phyloP scores from a whole-genome alignment of 2,329 filamentous ascomycete species.

The Sporothrix pallida region DNA sequence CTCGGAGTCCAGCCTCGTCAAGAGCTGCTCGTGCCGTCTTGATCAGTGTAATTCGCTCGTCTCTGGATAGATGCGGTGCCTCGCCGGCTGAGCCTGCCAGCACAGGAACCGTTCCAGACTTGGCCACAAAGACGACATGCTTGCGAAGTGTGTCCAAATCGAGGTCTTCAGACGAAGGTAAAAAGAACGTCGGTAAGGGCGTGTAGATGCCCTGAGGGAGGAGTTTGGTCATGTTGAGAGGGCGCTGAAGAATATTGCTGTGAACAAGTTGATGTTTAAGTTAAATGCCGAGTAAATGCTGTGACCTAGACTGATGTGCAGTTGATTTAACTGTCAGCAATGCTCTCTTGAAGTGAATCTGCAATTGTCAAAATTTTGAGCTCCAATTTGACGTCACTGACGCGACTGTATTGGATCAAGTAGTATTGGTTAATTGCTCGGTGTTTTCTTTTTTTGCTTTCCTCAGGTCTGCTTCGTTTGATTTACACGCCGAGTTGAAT shows the following conservation, averaged over 20 bases:
- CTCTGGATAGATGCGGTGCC: slow-evolving; percentile 26
- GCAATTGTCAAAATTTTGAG: neutral
- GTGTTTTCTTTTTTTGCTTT: neutral
- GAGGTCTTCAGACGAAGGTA: slow-evolving; percentile 31
- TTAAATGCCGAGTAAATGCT: too few relatives aligned
- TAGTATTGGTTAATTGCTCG: neutral
- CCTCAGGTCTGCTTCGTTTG: neutral
- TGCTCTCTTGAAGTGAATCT: neutral
- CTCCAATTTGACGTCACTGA: slow-evolving; percentile 4
- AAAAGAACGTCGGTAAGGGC: slow-evolving; percentile 34
- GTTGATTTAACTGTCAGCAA: neutral
- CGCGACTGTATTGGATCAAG: neutral
- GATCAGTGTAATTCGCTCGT: slow-evolving; percentile 30
- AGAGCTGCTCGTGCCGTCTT: slow-evolving; percentile 23
- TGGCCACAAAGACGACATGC: slow-evolving; percentile 30
- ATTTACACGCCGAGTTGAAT: neutral
- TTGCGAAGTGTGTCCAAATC: slow-evolving; percentile 31
- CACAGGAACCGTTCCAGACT: slow-evolving; percentile 33
- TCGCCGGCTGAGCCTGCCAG: slow-evolving; percentile 34
- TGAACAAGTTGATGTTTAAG: too few relatives aligned
- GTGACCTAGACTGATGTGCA: neutral
- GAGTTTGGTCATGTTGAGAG: neutral
- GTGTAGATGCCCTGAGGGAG: slow-evolving; percentile 36
- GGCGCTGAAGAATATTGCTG: neutral
- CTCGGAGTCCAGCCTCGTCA: slow-evolving; percentile 39